These are phyloP conservation scores for Aspergillus sp. DNA, from an alignment of 2,329 filamentous ascomycete species.

Conservation along the genomic window DNA sequence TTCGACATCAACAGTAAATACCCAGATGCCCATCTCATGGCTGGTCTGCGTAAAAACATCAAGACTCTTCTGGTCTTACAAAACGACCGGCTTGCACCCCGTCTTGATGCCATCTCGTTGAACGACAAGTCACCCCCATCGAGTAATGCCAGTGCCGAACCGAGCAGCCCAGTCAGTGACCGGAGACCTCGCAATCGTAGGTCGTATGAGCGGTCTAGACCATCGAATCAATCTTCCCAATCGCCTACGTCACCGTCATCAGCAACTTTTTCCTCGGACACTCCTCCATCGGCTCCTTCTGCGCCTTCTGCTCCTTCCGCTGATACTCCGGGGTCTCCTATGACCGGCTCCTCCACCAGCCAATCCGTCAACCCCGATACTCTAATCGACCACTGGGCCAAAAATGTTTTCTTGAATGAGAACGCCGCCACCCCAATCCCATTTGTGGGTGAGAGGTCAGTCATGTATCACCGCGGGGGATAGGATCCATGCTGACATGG, in stretches of 20 bases:
- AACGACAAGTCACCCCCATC: constrained; percentile 17
- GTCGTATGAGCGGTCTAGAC: constrained; percentile 32
- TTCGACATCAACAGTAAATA: constrained; percentile 23
- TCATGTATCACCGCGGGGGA: neutral
- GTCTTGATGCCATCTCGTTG: constrained; percentile 21
- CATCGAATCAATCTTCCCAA: constrained; percentile 19
- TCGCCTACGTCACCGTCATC: constrained; percentile 26
- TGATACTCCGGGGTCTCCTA: constrained; percentile 29
- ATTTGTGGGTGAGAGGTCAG: constrained; percentile 27
- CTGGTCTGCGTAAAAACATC: constrained; percentile 20
- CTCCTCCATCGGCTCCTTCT: constrained; percentile 26
- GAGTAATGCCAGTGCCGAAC: constrained; percentile 20
- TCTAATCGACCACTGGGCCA: constrained; percentile 38
- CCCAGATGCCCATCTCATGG: constrained; percentile 20
- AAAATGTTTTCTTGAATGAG: constrained; percentile 29
- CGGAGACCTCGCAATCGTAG: constrained; percentile 24
- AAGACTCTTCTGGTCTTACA: constrained; percentile 24
- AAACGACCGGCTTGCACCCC: constrained; percentile 21
- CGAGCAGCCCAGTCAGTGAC: constrained; percentile 22
- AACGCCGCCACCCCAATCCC: constrained; percentile 25
- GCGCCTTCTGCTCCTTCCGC: too few species aligned
- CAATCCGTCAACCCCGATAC: constrained; percentile 24
- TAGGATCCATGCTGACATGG: neutral
- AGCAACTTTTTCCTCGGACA: constrained; percentile 23
- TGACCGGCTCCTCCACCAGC: constrained; percentile 27